Conservation (phyloP, 2,329 filamentous ascomycete species). For the Zasmidium citrigriseum region DNA sequence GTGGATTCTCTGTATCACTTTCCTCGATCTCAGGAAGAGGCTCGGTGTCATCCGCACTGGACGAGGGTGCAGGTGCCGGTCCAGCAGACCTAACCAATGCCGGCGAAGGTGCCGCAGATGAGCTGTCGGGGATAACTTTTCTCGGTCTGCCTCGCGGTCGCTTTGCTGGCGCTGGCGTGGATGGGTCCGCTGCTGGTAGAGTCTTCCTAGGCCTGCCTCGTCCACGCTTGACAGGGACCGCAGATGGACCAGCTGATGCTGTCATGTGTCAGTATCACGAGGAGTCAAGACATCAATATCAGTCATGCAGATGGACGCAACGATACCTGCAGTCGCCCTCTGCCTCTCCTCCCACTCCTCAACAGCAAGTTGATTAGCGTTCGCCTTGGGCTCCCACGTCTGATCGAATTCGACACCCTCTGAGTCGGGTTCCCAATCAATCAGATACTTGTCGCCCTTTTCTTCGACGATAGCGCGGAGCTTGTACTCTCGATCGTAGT, state of each 20-base stretch:
- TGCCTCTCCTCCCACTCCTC: constrained; percentile 38
- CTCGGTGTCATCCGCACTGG: neutral
- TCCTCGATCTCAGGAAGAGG: constrained; percentile 28
- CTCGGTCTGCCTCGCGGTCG: constrained; percentile 4
- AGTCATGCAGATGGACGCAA: neutral
- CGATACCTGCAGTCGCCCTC: constrained; percentile 8
- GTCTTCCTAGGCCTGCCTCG: neutral
- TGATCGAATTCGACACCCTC: constrained; percentile 49
- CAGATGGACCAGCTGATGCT: neutral
- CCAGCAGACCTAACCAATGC: neutral
- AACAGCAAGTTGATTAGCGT: constrained; percentile 39
- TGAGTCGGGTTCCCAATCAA: constrained; percentile 60
- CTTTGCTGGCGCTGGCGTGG: neutral
- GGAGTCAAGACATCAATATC: neutral
- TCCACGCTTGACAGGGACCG: neutral
- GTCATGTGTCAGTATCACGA: neutral
- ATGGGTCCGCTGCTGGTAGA: too few species aligned
- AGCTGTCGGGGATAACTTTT: constrained; percentile 19
- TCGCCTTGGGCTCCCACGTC: constrained; percentile 52
- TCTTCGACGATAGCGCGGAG: constrained; percentile 37
- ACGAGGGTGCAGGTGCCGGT: neutral
- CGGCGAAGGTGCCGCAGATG: constrained; percentile 7
- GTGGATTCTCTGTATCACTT: constrained; percentile 11
- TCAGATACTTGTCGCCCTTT: constrained; percentile 46
- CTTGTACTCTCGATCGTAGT: constrained; percentile 27